Evolutionary conservation across 108 stramenopile species (phyloP).

Genomic region (Aurantiochytrium sp.): DNA sequence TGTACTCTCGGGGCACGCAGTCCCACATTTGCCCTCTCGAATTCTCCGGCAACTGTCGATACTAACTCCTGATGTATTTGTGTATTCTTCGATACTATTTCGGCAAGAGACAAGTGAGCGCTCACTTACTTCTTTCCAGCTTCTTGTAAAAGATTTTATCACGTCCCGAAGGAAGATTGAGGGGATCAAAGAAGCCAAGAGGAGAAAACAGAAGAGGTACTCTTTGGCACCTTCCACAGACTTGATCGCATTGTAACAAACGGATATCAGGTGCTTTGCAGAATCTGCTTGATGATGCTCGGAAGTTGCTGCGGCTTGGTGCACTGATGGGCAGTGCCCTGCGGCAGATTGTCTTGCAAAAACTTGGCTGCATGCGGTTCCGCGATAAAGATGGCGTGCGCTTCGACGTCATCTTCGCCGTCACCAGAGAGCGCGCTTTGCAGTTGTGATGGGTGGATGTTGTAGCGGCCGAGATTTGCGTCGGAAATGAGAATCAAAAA

Average conservation of each 20-base stretch:
- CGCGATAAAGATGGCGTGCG: slow-evolving; percentile 22
- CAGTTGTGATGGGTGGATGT: slow-evolving; percentile 46
- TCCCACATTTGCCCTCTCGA: neutral
- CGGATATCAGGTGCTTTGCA: neutral
- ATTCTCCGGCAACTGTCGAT: neutral
- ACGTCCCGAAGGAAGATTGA: too few species aligned
- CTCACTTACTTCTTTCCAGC: too few species aligned
- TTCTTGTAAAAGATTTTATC: too few species aligned
- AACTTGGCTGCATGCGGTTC: neutral
- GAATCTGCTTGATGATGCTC: neutral
- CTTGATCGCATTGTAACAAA: too few species aligned
- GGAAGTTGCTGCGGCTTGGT: neutral
- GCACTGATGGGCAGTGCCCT: neutral
- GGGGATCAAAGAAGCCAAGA: too few species aligned
- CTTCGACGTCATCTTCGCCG: neutral
- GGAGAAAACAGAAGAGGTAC: too few species aligned
- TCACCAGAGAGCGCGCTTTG: neutral
- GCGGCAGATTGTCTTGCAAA: neutral
- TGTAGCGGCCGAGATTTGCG: slow-evolving; percentile 74
- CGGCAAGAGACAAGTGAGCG: too few species aligned
- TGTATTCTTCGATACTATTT: neutral
- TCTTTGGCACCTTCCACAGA: too few species aligned
- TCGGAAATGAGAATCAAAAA: slow-evolving; percentile 71
- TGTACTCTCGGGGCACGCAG: neutral
- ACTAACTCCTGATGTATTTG: neutral